Percentiles rank a stretch among this genome's conserved stretches.
Evolutionary conservation across 805 yeast species (phyloP).

Genomic region (Candida dajiaensis): DNA sequence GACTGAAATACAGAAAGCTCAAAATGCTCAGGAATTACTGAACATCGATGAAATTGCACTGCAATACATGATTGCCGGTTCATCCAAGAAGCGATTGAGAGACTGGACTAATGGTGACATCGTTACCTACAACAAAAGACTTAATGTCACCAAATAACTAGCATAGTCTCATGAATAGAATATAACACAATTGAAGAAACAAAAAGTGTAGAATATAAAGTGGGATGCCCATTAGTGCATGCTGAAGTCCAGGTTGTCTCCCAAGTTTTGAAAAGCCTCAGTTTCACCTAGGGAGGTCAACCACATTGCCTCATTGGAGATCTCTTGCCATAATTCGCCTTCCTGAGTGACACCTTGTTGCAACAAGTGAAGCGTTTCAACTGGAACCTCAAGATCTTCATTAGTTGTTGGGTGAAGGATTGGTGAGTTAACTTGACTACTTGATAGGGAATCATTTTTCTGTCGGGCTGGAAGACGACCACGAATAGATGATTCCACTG

Average conservation of each 20-base stretch:
- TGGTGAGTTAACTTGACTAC: conserved; percentile 10
- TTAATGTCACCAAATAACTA: neutral
- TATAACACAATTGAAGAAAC: neutral
- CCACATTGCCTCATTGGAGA: conserved; percentile 76
- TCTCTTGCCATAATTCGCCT: conserved; percentile 65
- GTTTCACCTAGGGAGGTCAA: conserved; percentile 36
- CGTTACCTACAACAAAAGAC: conserved; percentile 16
- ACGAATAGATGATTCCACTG: conserved; percentile 13
- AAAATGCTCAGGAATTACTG: conserved; percentile 27
- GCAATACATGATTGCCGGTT: conserved; percentile 36
- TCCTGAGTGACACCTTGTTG: conserved; percentile 27
- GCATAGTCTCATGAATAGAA: neutral
- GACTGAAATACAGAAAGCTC: conserved; percentile 8
- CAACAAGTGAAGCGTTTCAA: conserved; percentile 23
- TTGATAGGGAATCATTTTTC: neutral
- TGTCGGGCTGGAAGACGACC: neutral
- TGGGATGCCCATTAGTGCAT: neutral
- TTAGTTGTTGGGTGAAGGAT: conserved; percentile 15
- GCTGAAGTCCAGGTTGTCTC: conserved; percentile 14
- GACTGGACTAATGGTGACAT: conserved; percentile 59
- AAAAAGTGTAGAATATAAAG: neutral
- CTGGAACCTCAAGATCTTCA: conserved; percentile 21
- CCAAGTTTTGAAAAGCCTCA: conserved; percentile 30
- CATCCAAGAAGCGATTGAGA: conserved; percentile 46
- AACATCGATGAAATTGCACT: conserved; percentile 41